Evolutionary conservation across 257 asterid genomes (phyloP).

Genomic region (Ehretia macrophylla): DNA sequence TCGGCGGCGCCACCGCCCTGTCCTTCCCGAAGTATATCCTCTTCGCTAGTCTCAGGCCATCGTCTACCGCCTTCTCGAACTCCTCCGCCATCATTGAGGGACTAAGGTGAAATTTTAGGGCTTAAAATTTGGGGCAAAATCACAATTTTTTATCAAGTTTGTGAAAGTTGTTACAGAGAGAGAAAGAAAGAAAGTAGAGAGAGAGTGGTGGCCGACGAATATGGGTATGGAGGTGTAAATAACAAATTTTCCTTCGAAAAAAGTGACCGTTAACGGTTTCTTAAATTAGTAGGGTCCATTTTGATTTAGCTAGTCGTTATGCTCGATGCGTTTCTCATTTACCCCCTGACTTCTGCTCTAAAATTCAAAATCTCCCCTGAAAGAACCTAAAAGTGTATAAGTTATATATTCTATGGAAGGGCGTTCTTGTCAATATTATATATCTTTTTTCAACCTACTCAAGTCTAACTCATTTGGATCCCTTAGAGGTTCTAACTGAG

Average conservation of each 20-base stretch:
- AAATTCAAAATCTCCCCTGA: no score
- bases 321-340: background rate
- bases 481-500: no score
- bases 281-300: background rate
- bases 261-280: background rate
- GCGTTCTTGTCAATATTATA: no score
- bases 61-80: slow-evolving; percentile 83
- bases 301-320: background rate
- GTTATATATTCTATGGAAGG: no score
- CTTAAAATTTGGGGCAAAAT: no score
- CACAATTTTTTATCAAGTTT: no score
- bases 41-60: slow-evolving; percentile 80
- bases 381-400: no score
- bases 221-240: background rate
- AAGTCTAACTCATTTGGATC: no score
- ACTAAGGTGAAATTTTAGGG: no score
- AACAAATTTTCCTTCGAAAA: no score
- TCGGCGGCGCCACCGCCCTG: slow-evolving; percentile 85
- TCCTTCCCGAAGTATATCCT: slow-evolving; percentile 83
- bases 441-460: no score
- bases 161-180: background rate
- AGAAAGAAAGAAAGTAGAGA: background rate
- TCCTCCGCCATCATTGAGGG: slow-evolving; percentile 59
- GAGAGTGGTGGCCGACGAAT: background rate
- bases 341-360: no score